Evolutionary conservation across 148 eudicot species (phyloP).

Genomic region (Hydrangea macrophylla): DNA sequence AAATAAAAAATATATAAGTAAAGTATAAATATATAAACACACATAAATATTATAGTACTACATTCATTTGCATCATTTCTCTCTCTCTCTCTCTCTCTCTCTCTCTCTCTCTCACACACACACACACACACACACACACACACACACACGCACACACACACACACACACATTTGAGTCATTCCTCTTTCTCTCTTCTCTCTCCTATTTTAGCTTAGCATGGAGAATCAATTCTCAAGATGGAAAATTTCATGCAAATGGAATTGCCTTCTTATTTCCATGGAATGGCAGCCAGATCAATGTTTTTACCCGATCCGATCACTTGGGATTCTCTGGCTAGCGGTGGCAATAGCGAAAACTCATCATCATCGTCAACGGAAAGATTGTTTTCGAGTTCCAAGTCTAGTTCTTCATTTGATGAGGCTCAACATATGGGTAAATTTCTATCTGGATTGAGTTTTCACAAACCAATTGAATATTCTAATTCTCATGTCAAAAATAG

Average conservation of each 20-base stretch:
- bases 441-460: not conserved
- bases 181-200: no score
- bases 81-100: not conserved
- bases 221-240: slow-evolving; percentile 33
- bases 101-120: not conserved
- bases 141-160: no score
- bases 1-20: no score
- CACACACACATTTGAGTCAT: no score
- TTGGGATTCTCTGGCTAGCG: slow-evolving; percentile 6
- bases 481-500: slow-evolving; percentile 1
- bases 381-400: slow-evolving; percentile 11
- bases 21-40: not conserved
- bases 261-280: slow-evolving; percentile 21
- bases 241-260: slow-evolving; percentile 32
- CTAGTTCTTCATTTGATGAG: slow-evolving; percentile 18
- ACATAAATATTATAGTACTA: slow-evolving; percentile 16
- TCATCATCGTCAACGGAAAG: slow-evolving; percentile 16
- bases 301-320: slow-evolving; percentile 12
- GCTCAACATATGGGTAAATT: not conserved
- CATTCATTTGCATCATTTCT: slow-evolving; percentile 18
- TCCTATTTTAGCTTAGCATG: slow-evolving; percentile 27
- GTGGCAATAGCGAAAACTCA: not conserved
- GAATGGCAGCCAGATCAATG: slow-evolving; percentile 17
- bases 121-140: no score
- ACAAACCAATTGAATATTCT: not conserved